A percentile compares a stretch with the other conserved stretches of the same genome.
phyloP scores from a whole-genome alignment of 805 yeast genomes.

The Candida parachauliodes region DNA sequence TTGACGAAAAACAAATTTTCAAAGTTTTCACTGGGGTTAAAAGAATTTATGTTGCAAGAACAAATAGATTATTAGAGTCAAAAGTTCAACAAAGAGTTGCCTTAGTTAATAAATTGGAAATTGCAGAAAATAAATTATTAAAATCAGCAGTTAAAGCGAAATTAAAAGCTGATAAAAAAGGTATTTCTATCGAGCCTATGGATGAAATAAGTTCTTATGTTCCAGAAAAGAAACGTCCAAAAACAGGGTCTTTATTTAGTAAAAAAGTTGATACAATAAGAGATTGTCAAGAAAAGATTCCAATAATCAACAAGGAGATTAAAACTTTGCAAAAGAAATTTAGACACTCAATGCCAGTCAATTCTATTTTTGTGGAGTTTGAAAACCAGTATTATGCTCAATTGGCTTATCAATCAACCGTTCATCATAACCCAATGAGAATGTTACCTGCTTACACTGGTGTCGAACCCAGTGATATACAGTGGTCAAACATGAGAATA shows the following conservation, averaged over 20 bases:
- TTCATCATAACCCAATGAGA: constrained; percentile 64
- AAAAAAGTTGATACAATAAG: constrained; percentile 61
- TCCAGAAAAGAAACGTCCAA: constrained; percentile 69
- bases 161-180: constrained; percentile 65
- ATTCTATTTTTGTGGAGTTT: constrained; percentile 76
- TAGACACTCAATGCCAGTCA: constrained; percentile 55
- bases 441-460: constrained; percentile 62
- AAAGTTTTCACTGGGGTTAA: constrained; percentile 81
- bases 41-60: constrained; percentile 76
- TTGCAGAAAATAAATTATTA: constrained; percentile 56
- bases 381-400: constrained; percentile 75
- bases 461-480: constrained; percentile 56
- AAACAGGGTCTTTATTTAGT: constrained; percentile 41
- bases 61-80: constrained; percentile 49
- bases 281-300: constrained; percentile 54
- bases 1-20: constrained; percentile 68
- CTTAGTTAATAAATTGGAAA: constrained; percentile 63
- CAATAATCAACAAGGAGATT: constrained; percentile 55
- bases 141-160: constrained; percentile 61
- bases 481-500: constrained; percentile 72
- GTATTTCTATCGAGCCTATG: constrained; percentile 39
- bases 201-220: constrained; percentile 55
- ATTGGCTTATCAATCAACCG: constrained; percentile 59
- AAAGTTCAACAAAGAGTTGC: constrained; percentile 57
- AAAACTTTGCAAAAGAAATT: constrained; percentile 50